A percentile compares a stretch with the other conserved stretches of the same genome.
Conservation (phyloP, 768 basidiomycete species). For the Mycena filopes region DNA sequence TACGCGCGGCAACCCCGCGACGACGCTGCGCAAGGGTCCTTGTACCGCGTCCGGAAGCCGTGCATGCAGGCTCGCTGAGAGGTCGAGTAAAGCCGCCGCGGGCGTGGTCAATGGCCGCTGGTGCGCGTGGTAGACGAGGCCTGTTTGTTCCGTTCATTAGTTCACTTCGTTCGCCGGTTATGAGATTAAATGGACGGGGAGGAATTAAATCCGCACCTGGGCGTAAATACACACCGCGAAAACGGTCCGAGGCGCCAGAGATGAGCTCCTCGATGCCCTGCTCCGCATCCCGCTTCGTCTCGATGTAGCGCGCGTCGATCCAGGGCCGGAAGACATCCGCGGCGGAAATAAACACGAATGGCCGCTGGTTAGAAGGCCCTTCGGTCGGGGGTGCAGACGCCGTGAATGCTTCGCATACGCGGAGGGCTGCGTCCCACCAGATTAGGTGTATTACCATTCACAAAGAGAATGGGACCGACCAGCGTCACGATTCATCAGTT, state of each 20-base stretch:
- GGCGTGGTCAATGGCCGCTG: slow-evolving; percentile 90
- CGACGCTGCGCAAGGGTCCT: slow-evolving; percentile 10
- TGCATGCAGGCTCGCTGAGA: slow-evolving; percentile 79
- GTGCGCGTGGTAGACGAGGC: slow-evolving; percentile 96
- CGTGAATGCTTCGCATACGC: slow-evolving; percentile 82
- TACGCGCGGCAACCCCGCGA: slow-evolving; percentile 12
- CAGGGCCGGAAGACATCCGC: slow-evolving; percentile 93
- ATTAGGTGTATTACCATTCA: not conserved
- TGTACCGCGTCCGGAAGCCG: slow-evolving; percentile 22
- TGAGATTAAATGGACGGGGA: slow-evolving; percentile 20
- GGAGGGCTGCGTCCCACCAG: slow-evolving; percentile 59
- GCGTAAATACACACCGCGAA: slow-evolving; percentile 84
- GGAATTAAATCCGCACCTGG: slow-evolving; percentile 72
- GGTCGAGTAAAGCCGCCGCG: slow-evolving; percentile 83
- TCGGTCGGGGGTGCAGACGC: slow-evolving; percentile 49
- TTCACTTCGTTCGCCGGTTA: too few species aligned
- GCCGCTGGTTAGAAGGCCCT: slow-evolving; percentile 50
- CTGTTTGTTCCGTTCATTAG: slow-evolving; percentile 50
- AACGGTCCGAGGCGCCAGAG: slow-evolving; percentile 48
- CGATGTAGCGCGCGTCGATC: slow-evolving; percentile 87
- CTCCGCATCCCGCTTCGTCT: slow-evolving; percentile 95
- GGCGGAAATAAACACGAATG: slow-evolving; percentile 96
- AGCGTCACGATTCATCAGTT: slow-evolving; percentile 87
- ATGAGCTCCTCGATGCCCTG: slow-evolving; percentile 67
- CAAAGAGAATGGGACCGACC: slow-evolving; percentile 61